Base-by-base conservation (phyloP, 208 protist species). In the Acanthamoeba culbertsoni region DNA sequence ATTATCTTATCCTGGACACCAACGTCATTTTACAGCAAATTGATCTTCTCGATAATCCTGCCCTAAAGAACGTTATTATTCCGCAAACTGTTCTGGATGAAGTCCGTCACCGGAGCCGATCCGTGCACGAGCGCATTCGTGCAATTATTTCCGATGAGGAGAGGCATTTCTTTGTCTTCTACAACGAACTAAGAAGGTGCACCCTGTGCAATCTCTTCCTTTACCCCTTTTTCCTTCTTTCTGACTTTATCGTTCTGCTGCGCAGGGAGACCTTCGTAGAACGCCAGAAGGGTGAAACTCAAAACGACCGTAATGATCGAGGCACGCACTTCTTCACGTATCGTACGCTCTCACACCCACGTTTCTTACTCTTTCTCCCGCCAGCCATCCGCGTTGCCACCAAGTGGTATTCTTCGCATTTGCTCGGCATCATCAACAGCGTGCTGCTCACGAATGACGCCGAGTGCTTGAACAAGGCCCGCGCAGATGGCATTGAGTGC, bases 21-120 rank as follows among this genome's bases (percentile, higher is more conserved):
- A 97, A 97, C 68, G 95, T 97, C 40, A 88, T 97, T 2, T 53
- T 98, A 7, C 97, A 97, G 84, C 97, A 97, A 59, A 96, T 97
- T 12, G 97, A 97, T 92, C 20, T 96, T 28, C 75, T 98, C 0
- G 96, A 97, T 46, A 92, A 97, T 43, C 91, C 93, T n/a, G 31
- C 73, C 20, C 43, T 97, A 7, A 95, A 90, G 4, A 95, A 98
- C 48, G 88, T 97, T 0, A 94, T 98, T 46, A 93, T 98, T 7
- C 68, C 93, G 23, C 89, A 96, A 26, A 97, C 96, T 0, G 96
- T 97, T 2, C 71, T 96, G 5, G 94, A 97, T 3, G 96, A 97
- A 75, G 95, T 97, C 3, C 89, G 93, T 18, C 94, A 94, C 28
- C 89, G 91, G 43, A 95, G 86, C 46, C 51, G 57, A 14, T 43